phyloP scores from a whole-genome alignment of 495 filamentous ascomycete species.

The Aspergillus nidulans region DNA sequence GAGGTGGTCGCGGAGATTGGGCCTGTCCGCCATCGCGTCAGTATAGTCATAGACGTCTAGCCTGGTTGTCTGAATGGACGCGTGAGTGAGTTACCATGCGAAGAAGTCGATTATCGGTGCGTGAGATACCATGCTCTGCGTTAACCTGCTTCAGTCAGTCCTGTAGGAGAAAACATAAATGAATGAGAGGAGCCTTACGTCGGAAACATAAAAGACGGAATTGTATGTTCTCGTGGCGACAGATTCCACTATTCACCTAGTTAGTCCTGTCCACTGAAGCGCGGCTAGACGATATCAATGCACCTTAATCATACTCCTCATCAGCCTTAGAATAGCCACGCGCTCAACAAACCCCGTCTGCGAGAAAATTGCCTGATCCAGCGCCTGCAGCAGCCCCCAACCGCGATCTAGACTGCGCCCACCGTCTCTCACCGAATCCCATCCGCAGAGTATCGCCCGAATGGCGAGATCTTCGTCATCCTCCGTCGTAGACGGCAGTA shows the following conservation, averaged over 20 bases:
- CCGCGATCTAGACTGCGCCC: not conserved
- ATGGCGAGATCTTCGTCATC: constrained; percentile 15
- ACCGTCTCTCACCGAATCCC: constrained; percentile 2
- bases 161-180: too few relatives aligned
- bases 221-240: not conserved
- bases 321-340: constrained; percentile 8
- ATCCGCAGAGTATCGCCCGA: constrained; percentile 9
- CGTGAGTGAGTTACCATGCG: constrained; percentile 8
- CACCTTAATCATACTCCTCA: constrained; percentile 11
- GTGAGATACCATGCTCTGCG: constrained; percentile 11
- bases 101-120: constrained; percentile 10
- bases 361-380: constrained; percentile 11
- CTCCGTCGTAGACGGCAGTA: not conserved
- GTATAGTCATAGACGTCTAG: not conserved
- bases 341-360: constrained; percentile 9
- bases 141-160: constrained; percentile 1
- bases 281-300: not conserved
- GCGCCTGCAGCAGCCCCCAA: constrained; percentile 8
- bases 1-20: constrained; percentile 13
- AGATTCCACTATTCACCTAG: constrained; percentile 4
- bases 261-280: not conserved
- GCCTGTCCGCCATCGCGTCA: not conserved
- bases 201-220: constrained; percentile 11
- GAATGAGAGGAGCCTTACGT: constrained; percentile 4
- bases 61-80: not conserved